A percentile compares a stretch with the other conserved stretches of the same genome.
These are phyloP conservation scores for Pochonia chlamydosporia DNA, from an alignment of 2,329 filamentous ascomycete genomes.

Conservation along the genomic window DNA sequence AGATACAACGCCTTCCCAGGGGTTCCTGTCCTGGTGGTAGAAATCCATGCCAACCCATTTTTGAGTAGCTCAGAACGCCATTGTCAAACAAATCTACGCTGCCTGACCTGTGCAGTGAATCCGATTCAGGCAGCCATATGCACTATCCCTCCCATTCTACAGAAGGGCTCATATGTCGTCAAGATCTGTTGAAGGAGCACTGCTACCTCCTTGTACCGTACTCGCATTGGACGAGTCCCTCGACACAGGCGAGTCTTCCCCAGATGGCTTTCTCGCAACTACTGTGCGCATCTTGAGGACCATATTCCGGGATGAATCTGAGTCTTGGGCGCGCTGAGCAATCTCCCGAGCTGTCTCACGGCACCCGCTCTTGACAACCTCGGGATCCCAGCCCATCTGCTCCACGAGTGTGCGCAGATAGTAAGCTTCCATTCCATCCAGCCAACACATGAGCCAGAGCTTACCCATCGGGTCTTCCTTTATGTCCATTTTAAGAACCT, in stretches of 20 bases:
- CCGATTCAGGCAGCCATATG: too few relatives aligned
- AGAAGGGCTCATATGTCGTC: too few relatives aligned
- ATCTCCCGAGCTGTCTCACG: constrained; percentile 42
- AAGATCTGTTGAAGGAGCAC: neutral
- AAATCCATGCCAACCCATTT: too few relatives aligned
- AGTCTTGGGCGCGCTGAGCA: constrained; percentile 41
- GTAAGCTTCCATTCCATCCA: constrained; percentile 45
- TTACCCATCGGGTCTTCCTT: constrained; percentile 42
- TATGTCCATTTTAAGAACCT: constrained; percentile 41
- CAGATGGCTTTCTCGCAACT: constrained; percentile 43
- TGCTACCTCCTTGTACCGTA: neutral
- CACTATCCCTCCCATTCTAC: too few relatives aligned
- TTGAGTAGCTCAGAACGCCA: too few relatives aligned
- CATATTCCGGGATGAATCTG: constrained; percentile 35
- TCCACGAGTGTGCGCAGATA: constrained; percentile 46
- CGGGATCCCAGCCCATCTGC: constrained; percentile 46
- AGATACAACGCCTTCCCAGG: too few relatives aligned
- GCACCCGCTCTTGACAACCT: constrained; percentile 41
- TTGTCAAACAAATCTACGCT: too few relatives aligned
- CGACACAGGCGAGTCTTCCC: neutral
- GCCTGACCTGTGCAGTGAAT: too few relatives aligned
- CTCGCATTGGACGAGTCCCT: neutral
- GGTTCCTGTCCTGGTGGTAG: too few relatives aligned
- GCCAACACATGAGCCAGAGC: constrained; percentile 46
- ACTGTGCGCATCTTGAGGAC: constrained; percentile 42